Percentiles rank a stretch among this genome's conserved stretches.
Evolutionary conservation across 352 stramenopile species (phyloP).

Genomic region (Globisporangium spinosum): DNA sequence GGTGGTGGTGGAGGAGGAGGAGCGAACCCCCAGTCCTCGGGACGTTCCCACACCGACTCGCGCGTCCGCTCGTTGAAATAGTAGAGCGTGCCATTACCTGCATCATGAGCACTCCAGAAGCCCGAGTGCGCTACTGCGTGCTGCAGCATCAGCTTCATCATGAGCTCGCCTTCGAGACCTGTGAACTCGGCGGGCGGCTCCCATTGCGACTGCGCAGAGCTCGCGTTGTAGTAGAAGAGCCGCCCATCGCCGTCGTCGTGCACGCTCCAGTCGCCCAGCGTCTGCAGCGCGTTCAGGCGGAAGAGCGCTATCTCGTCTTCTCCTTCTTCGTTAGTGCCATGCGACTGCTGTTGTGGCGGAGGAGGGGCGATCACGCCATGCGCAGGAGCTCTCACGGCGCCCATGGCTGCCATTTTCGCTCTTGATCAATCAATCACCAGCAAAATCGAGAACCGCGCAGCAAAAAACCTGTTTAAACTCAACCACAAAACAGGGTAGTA

Average conservation of each 20-base stretch:
- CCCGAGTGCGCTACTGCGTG: conserved; percentile 59
- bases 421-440: background rate
- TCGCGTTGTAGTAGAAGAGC: conserved; percentile 75
- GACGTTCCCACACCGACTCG: conserved; percentile 67
- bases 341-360: conserved; percentile 24
- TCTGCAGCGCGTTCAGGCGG: conserved; percentile 48
- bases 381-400: background rate
- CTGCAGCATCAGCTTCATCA: conserved; percentile 86
- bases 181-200: conserved; percentile 42
- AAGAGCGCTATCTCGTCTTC: conserved; percentile 21
- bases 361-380: conserved; percentile 7
- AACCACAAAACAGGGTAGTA: background rate
- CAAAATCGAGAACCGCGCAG: background rate
- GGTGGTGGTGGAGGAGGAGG: conserved; percentile 24
- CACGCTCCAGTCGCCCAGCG: conserved; percentile 62
- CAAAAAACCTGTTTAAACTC: background rate
- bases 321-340: background rate
- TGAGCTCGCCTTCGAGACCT: conserved; percentile 59
- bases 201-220: conserved; percentile 53
- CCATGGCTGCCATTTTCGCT: background rate
- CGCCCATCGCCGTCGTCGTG: conserved; percentile 69
- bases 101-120: conserved; percentile 67
- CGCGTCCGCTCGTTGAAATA: conserved; percentile 78
- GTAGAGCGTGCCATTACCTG: conserved; percentile 68
- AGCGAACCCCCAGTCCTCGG: conserved; percentile 48